Conservation (phyloP, 192 early-diverging fungal genomes). For the Podila epicladia region DNA sequence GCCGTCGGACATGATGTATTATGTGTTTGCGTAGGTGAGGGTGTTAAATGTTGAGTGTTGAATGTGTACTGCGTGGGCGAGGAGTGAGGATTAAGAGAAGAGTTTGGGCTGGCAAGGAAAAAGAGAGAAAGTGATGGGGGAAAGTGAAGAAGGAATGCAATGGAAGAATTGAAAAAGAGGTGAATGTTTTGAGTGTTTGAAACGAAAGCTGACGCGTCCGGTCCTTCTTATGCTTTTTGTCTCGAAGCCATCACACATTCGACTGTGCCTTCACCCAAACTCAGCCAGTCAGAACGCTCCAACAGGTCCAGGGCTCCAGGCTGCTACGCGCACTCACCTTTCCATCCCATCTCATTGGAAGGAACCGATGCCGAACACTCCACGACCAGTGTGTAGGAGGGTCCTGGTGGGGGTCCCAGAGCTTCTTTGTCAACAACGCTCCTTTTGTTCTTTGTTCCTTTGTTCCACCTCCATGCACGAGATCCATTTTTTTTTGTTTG, state of each 20-base stretch:
- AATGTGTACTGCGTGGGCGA: background rate
- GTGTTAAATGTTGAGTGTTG: background rate
- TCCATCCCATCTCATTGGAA: background rate
- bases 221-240: no score
- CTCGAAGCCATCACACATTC: no score
- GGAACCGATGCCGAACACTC: no score
- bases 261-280: background rate
- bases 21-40: background rate
- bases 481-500: no score
- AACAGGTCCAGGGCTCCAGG: background rate
- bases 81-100: background rate
- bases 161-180: background rate
- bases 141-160: background rate
- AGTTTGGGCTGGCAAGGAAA: background rate
- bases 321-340: background rate
- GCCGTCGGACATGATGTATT: constrained; percentile 36
- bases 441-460: no score
- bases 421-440: no score
- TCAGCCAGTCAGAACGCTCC: background rate
- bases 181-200: no score
- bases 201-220: background rate
- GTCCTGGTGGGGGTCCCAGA: no score
- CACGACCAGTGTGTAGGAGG: no score
- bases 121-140: background rate
- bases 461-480: no score